Evolutionary conservation across 73 alveolate species (phyloP).

Genomic region (Tetrahymena thermophila): DNA sequence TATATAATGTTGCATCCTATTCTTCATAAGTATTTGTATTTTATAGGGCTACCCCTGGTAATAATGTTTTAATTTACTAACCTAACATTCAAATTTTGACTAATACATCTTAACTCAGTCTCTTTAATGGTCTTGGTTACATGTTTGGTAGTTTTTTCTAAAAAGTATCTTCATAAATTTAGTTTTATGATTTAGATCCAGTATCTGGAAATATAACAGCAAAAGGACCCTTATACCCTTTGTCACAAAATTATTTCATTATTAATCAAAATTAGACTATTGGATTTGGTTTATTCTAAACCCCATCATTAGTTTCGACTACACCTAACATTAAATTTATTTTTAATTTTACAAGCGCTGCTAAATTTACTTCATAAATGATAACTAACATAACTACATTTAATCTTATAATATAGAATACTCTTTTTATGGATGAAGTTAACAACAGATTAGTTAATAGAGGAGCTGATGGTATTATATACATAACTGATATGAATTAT

Average conservation of each 20-base stretch:
- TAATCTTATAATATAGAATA: neutral
- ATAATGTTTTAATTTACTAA: neutral
- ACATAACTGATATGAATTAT: neutral
- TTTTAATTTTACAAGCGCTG: neutral
- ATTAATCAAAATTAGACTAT: neutral
- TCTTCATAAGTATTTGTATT: too few relatives aligned
- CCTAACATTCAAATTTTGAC: neutral
- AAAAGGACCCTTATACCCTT: neutral
- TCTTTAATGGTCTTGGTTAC: neutral
- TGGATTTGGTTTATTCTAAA: neutral
- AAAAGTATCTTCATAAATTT: too few relatives aligned
- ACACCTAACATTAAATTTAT: neutral
- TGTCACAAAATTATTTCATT: neutral
- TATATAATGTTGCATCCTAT: too few relatives aligned
- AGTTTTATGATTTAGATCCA: neutral
- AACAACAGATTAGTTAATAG: neutral
- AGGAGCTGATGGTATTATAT: neutral
- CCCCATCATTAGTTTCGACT: neutral
- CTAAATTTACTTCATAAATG: neutral
- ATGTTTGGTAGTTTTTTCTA: neutral
- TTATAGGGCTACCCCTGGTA: neutral
- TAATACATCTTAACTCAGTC: neutral
- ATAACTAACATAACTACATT: neutral
- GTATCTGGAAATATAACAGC: neutral
- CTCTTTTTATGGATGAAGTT: neutral